A percentile compares a stretch with the other conserved stretches of the same genome.
phyloP scores from a whole-genome alignment of 257 asterid genomes.

The Solanum verrucosum region DNA sequence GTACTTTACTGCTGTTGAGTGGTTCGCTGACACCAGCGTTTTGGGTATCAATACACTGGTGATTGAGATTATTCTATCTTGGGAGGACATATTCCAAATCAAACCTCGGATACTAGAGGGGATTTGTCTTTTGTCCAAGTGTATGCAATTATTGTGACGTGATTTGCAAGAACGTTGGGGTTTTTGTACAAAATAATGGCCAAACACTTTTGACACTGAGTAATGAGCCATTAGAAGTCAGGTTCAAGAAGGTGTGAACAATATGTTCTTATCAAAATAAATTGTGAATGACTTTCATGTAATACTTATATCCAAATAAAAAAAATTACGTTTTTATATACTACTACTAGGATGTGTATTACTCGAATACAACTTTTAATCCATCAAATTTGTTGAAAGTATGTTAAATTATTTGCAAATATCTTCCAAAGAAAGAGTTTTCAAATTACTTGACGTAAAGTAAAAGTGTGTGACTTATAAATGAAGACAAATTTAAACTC shows the following conservation, averaged over 20 bases:
- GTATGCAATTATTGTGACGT: constrained; percentile 2
- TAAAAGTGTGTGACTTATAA: neutral
- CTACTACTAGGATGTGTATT: neutral
- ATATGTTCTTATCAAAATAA: neutral
- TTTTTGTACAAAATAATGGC: neutral
- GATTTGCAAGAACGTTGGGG: neutral
- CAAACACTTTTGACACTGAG: neutral
- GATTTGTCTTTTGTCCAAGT: neutral
- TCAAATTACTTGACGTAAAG: neutral
- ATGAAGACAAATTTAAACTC: too few relatives aligned
- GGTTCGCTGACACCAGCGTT: too few relatives aligned
- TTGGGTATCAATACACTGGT: too few relatives aligned
- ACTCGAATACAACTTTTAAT: neutral
- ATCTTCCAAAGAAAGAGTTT: neutral
- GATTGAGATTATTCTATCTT: too few relatives aligned
- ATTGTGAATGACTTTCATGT: neutral
- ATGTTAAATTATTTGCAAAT: neutral
- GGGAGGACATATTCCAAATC: too few relatives aligned
- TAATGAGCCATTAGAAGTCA: neutral
- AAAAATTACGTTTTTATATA: neutral
- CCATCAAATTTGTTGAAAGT: neutral
- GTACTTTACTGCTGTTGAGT: too few relatives aligned
- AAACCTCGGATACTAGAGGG: too few relatives aligned
- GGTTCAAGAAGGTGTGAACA: neutral
- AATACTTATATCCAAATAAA: neutral